phyloP scores from a whole-genome alignment of 208 protist genomes.

The Strigomonas culicis region DNA sequence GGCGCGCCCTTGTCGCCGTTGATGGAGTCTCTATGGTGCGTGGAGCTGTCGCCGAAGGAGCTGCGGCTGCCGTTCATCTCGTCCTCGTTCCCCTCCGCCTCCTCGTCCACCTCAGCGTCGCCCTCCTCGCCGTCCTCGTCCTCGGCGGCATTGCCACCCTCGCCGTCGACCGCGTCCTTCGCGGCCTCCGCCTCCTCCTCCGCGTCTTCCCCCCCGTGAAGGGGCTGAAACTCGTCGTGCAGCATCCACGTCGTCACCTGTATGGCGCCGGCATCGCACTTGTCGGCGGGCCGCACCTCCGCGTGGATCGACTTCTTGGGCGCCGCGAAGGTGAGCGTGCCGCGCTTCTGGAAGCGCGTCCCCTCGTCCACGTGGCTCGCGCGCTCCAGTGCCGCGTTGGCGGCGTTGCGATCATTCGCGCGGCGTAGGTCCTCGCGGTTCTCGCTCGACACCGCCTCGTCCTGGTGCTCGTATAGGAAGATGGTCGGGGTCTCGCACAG shows the following conservation, averaged over 20 bases:
- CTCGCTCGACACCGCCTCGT: conserved; percentile 80
- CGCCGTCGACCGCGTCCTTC: conserved; percentile 27
- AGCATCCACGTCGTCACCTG: conserved; percentile 91
- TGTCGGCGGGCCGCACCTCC: conserved; percentile 70
- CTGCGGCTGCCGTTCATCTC: conserved; percentile 33
- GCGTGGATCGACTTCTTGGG: conserved; percentile 83
- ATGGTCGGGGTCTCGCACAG: conserved; percentile 84
- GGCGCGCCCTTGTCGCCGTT: neutral
- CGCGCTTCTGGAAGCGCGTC: conserved; percentile 75
- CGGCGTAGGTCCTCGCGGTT: conserved; percentile 30
- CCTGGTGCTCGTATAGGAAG: conserved; percentile 82
- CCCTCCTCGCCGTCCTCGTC: conserved; percentile 39
- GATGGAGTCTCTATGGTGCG: neutral
- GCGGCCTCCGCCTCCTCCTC: conserved; percentile 45
- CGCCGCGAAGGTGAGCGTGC: conserved; percentile 70
- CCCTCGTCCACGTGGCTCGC: conserved; percentile 64
- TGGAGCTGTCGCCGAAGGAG: conserved; percentile 26
- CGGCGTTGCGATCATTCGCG: conserved; percentile 48
- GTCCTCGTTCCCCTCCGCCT: conserved; percentile 14
- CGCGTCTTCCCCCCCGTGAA: conserved; percentile 25
- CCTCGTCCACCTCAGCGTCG: conserved; percentile 30
- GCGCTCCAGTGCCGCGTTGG: conserved; percentile 44
- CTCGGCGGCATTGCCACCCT: conserved; percentile 9
- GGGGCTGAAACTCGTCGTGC: conserved; percentile 62
- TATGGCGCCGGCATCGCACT: conserved; percentile 47